Conservation (phyloP, 805 yeast species). For the Wickerhamiella allomyrinae region DNA sequence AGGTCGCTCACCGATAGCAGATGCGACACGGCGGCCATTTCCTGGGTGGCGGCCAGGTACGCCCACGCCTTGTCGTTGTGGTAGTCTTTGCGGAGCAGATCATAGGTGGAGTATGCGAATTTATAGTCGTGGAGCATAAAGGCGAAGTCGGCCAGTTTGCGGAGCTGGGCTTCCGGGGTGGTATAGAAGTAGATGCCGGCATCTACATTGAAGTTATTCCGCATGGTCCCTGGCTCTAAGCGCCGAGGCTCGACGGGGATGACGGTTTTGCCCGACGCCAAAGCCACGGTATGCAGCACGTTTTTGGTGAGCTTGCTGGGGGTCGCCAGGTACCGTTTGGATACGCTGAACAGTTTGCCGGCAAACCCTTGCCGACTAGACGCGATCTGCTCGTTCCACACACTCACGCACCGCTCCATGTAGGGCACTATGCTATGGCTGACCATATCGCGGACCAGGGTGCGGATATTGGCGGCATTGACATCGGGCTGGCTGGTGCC, state of each 20-base stretch:
- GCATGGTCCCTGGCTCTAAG: not conserved
- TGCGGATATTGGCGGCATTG: constrained; percentile 30
- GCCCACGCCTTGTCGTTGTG: constrained; percentile 66
- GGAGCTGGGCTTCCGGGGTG: constrained; percentile 44
- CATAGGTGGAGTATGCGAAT: constrained; percentile 72
- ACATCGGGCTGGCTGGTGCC: constrained; percentile 15
- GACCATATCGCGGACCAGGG: constrained; percentile 34
- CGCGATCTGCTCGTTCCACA: constrained; percentile 75
- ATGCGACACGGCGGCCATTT: constrained; percentile 66
- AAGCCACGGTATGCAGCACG: constrained; percentile 4
- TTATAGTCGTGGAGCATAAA: constrained; percentile 82
- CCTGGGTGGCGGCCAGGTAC: constrained; percentile 72
- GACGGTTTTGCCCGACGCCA: not conserved
- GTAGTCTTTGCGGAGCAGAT: constrained; percentile 63
- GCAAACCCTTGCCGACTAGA: constrained; percentile 65
- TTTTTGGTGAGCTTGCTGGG: constrained; percentile 5
- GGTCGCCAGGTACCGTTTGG: constrained; percentile 38
- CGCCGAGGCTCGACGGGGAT: not conserved
- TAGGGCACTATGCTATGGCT: constrained; percentile 51
- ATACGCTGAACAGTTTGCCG: constrained; percentile 55
- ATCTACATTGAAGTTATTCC: constrained; percentile 2
- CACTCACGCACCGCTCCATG: constrained; percentile 66
- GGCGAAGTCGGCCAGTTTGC: constrained; percentile 86
- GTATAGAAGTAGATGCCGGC: constrained; percentile 6
- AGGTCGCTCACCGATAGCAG: constrained; percentile 35